A percentile compares a stretch with the other conserved stretches of the same genome.
phyloP scores from a whole-genome alignment of 2,329 filamentous ascomycete species.

The Triangularia setosa region DNA sequence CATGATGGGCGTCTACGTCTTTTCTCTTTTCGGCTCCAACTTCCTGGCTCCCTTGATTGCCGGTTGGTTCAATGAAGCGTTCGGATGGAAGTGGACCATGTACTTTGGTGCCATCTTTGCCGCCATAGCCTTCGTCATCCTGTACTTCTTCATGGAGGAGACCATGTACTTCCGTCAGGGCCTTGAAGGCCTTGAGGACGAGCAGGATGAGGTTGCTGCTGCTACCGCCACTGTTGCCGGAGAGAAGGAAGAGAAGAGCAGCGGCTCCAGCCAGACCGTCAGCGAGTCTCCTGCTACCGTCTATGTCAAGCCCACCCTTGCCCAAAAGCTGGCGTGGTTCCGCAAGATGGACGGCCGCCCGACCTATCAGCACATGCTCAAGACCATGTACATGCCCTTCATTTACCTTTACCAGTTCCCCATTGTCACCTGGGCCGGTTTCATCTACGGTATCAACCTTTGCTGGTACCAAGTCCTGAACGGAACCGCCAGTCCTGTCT shows the following conservation, averaged over 20 bases:
- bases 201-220: background rate
- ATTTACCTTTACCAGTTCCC: slow-evolving; percentile 16
- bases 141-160: slow-evolving; percentile 59
- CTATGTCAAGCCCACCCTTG: slow-evolving; percentile 22
- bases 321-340: slow-evolving; percentile 25
- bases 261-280: background rate
- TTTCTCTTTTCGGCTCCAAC: slow-evolving; percentile 41
- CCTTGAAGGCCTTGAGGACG: slow-evolving; percentile 29
- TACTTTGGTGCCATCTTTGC: slow-evolving; percentile 53
- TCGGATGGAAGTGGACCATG: slow-evolving; percentile 49
- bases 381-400: slow-evolving; percentile 12
- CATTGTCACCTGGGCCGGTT: slow-evolving; percentile 19
- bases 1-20: slow-evolving; percentile 42
- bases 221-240: background rate
- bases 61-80: slow-evolving; percentile 46
- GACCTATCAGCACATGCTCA: slow-evolving; percentile 23
- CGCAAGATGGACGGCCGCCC: slow-evolving; percentile 20
- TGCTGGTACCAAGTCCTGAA: slow-evolving; percentile 30
- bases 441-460: slow-evolving; percentile 28
- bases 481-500: slow-evolving; percentile 23
- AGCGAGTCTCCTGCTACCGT: background rate
- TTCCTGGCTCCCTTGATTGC: slow-evolving; percentile 46
- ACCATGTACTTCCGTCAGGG: slow-evolving; percentile 49
- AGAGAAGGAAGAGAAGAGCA: slow-evolving; percentile 1
- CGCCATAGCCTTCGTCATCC: slow-evolving; percentile 44